phyloP scores from a whole-genome alignment of 2,329 filamentous ascomycete species.

The Colletotrichum euphorbiae region DNA sequence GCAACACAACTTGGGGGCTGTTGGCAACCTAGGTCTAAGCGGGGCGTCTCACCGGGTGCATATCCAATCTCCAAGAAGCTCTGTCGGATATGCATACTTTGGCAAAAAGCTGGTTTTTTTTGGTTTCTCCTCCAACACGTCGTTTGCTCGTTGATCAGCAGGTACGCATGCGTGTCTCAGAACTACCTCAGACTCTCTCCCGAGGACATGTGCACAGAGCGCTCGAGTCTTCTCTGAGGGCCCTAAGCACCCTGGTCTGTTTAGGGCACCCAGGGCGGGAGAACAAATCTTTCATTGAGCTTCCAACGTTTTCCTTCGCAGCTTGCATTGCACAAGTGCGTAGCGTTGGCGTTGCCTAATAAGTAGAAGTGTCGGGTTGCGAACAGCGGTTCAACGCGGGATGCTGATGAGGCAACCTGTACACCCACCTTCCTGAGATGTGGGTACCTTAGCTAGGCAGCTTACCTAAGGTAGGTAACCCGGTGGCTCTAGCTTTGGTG shows the following conservation, averaged over 20 bases:
- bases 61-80: conserved; percentile 10
- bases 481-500: not conserved
- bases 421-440: too few species aligned
- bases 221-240: conserved; percentile 2
- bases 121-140: too few species aligned
- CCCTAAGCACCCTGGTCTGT: conserved; percentile 20
- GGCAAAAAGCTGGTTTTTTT: too few species aligned
- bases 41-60: not conserved
- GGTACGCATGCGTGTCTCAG: conserved; percentile 9
- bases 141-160: not conserved
- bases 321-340: not conserved
- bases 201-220: not conserved
- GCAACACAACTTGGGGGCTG: not conserved
- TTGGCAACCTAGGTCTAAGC: not conserved
- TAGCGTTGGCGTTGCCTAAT: not conserved
- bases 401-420: conserved; percentile 1
- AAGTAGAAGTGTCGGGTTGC: too few species aligned
- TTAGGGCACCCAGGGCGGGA: not conserved
- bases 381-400: not conserved
- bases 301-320: conserved; percentile 33
- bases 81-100: not conserved
- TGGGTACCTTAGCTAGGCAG: not conserved
- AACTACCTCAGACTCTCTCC: conserved; percentile 17
- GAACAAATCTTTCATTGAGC: conserved; percentile 23
- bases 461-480: not conserved